Evolutionary conservation across 1,139 yeast species (phyloP).

Genomic region (Geotrichum candidum): DNA sequence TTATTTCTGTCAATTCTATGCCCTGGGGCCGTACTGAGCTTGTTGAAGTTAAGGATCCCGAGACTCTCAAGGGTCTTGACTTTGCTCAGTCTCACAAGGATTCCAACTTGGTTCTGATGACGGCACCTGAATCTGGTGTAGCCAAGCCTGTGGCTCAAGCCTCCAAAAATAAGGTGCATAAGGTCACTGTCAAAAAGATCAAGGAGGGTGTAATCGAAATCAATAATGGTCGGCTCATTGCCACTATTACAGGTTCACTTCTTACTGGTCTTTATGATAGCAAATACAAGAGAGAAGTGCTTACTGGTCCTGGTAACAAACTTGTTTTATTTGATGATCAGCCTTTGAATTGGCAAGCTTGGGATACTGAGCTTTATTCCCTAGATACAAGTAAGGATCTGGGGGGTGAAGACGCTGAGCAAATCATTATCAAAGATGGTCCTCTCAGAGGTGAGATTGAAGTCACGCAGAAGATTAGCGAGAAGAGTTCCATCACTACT

Average conservation of each 20-base stretch:
- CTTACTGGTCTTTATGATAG: slow-evolving; percentile 63
- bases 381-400: slow-evolving; percentile 59
- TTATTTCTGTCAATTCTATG: slow-evolving; percentile 48
- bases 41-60: slow-evolving; percentile 29
- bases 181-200: slow-evolving; percentile 36
- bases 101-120: slow-evolving; percentile 19
- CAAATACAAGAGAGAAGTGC: slow-evolving; percentile 55
- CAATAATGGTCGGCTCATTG: slow-evolving; percentile 56
- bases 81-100: slow-evolving; percentile 13
- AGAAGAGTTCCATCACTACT: slow-evolving; percentile 55
- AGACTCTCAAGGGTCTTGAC: slow-evolving; percentile 1
- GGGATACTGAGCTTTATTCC: slow-evolving; percentile 93
- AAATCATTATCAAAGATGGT: slow-evolving; percentile 44
- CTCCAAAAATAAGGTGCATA: not conserved
- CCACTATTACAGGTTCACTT: slow-evolving; percentile 57
- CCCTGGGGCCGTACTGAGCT: slow-evolving; percentile 66
- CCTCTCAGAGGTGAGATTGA: slow-evolving; percentile 55
- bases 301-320: slow-evolving; percentile 68
- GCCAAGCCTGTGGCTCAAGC: slow-evolving; percentile 18
- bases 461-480: slow-evolving; percentile 54
- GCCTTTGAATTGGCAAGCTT: slow-evolving; percentile 87
- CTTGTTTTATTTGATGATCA: slow-evolving; percentile 79
- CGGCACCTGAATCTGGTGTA: slow-evolving; percentile 20
- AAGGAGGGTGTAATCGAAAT: slow-evolving; percentile 45
- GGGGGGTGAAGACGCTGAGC: slow-evolving; percentile 38